Conservation (phyloP, 1,284 basidiomycete species). For the Volvariella volvacea region DNA sequence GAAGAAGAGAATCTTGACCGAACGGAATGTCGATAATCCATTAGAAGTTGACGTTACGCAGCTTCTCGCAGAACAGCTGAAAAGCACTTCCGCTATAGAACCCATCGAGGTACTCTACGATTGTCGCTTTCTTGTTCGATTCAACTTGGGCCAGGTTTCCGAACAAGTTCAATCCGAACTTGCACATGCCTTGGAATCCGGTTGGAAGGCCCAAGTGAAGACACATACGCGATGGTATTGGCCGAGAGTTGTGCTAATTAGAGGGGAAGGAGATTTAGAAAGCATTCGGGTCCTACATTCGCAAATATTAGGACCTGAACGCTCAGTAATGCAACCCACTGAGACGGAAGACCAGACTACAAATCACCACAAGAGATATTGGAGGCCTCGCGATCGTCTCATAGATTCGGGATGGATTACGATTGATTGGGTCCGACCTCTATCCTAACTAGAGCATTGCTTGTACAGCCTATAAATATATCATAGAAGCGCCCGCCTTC, state of each 20-base stretch:
- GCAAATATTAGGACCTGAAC: conserved; percentile 7
- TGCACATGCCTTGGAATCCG: not conserved
- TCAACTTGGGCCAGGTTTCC: conserved; percentile 41
- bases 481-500: not conserved
- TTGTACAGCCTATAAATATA: not conserved
- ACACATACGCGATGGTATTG: conserved; percentile 37
- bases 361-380: conserved; percentile 7
- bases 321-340: not conserved
- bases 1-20: conserved; percentile 6
- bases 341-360: not conserved
- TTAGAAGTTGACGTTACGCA: conserved; percentile 6
- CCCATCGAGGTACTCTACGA: conserved; percentile 44
- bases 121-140: conserved; percentile 45
- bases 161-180: conserved; percentile 8
- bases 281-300: conserved; percentile 15
- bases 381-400: conserved; percentile 9
- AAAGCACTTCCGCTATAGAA: not conserved
- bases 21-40: conserved; percentile 6
- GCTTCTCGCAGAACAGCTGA: not conserved
- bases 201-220: conserved; percentile 18
- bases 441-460: conserved; percentile 19
- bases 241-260: conserved; percentile 34
- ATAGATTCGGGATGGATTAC: conserved; percentile 36
- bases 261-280: conserved; percentile 6
- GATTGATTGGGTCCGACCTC: conserved; percentile 38